These are phyloP conservation scores for Aspergillus proliferans DNA, from an alignment of 2,329 filamentous ascomycete species.

Conservation along the genomic window DNA sequence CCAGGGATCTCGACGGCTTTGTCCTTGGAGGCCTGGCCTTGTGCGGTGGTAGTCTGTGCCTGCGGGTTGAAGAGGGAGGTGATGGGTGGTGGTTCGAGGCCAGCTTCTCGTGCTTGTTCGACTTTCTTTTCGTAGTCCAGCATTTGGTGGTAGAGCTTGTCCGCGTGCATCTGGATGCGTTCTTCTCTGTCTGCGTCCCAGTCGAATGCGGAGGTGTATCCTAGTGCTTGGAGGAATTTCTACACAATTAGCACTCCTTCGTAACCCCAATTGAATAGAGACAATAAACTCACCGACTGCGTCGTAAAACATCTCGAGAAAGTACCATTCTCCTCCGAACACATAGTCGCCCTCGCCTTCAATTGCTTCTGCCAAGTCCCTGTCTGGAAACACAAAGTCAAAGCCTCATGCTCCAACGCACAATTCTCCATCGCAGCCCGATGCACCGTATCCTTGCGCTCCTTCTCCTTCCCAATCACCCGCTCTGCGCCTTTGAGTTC, in stretches of 20 bases:
- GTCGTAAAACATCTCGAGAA: slow-evolving; percentile 86
- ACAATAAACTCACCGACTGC: slow-evolving; percentile 60
- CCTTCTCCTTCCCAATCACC: slow-evolving; percentile 77
- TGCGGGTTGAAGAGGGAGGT: slow-evolving; percentile 41
- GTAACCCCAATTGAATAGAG: background rate
- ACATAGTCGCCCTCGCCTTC: slow-evolving; percentile 62
- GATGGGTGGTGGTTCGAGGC: slow-evolving; percentile 37
- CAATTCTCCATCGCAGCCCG: slow-evolving; percentile 88
- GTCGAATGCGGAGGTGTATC: slow-evolving; percentile 67
- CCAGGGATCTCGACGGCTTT: slow-evolving; percentile 30
- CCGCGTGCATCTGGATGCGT: slow-evolving; percentile 91
- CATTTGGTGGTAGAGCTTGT: slow-evolving; percentile 83
- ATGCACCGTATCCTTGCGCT: slow-evolving; percentile 70
- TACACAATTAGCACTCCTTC: slow-evolving; percentile 26
- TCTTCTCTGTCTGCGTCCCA: slow-evolving; percentile 67
- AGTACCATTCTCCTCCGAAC: slow-evolving; percentile 65
- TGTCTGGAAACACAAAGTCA: slow-evolving; percentile 72
- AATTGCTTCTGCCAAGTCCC: slow-evolving; percentile 60
- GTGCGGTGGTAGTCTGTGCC: slow-evolving; percentile 11
- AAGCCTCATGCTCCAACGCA: slow-evolving; percentile 74
- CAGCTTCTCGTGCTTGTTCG: slow-evolving; percentile 50
- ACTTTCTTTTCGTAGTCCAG: slow-evolving; percentile 70
- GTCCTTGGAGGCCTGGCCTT: slow-evolving; percentile 2
- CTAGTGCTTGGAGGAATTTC: slow-evolving; percentile 84
- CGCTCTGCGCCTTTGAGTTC: slow-evolving; percentile 75